Evolutionary conservation across 2,329 filamentous ascomycete species (phyloP).

Genomic region (Metarhizium robertsii): DNA sequence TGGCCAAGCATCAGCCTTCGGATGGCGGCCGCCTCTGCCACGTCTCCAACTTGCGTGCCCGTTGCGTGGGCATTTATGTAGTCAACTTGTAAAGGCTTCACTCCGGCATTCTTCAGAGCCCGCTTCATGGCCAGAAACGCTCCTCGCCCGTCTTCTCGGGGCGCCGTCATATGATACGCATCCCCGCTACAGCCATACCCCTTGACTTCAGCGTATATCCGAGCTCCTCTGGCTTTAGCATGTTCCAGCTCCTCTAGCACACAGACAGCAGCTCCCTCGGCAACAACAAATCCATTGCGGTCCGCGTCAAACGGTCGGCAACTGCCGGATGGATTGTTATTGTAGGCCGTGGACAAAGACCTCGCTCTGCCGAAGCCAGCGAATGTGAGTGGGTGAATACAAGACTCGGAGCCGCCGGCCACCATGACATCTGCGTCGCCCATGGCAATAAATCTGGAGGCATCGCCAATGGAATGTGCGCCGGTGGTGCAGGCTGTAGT

Average conservation of each 20-base stretch:
- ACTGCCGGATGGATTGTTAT: conserved; percentile 57
- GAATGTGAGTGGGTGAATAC: conserved; percentile 87
- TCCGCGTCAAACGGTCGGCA: conserved; percentile 81
- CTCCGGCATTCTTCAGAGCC: conserved; percentile 62
- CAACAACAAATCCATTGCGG: conserved; percentile 81
- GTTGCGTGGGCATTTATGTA: conserved; percentile 97
- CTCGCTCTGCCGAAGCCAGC: conserved; percentile 84
- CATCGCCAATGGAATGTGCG: conserved; percentile 89
- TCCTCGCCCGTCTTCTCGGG: conserved; percentile 71
- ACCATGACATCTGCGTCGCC: conserved; percentile 94
- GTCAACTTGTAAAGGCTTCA: conserved; percentile 64
- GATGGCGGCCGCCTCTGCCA: conserved; percentile 80
- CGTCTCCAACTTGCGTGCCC: conserved; percentile 75
- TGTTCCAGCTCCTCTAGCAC: conserved; percentile 87
- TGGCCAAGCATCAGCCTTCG: conserved; percentile 65
- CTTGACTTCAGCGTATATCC: conserved; percentile 78
- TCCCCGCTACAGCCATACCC: conserved; percentile 90
- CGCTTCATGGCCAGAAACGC: conserved; percentile 78
- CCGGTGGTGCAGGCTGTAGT: conserved; percentile 96
- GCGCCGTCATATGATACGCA: conserved; percentile 89
- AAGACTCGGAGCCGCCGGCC: conserved; percentile 90
- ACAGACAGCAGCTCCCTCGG: conserved; percentile 82
- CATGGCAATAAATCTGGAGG: conserved; percentile 81
- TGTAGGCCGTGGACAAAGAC: conserved; percentile 75
- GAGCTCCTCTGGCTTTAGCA: conserved; percentile 66